phyloP scores from a whole-genome alignment of 768 basidiomycete genomes.

The Macrolepiota dolichaula region DNA sequence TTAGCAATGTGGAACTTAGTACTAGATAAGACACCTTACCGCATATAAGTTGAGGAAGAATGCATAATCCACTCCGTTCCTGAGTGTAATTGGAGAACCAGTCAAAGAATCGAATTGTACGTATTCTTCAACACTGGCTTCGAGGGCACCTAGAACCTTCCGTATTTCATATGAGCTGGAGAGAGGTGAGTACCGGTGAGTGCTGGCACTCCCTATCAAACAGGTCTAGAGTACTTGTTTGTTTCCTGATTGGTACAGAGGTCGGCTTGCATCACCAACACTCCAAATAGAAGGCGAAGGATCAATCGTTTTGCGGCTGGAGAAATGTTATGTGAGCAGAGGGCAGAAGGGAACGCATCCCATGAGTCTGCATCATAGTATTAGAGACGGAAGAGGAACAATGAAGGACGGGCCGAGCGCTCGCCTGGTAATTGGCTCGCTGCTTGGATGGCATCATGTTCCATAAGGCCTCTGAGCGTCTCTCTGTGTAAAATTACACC shows the following conservation, averaged over 20 bases:
- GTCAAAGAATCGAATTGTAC: not conserved
- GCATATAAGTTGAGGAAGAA: conserved; percentile 7
- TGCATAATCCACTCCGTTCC: not conserved
- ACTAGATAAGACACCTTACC: not conserved
- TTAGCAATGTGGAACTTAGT: not conserved
- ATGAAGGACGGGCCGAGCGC: not conserved
- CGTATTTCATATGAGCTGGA: not conserved
- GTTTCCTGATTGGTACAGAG: conserved; percentile 18
- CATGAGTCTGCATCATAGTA: conserved; percentile 43
- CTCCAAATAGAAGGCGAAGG: conserved; percentile 51
- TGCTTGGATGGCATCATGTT: conserved; percentile 52
- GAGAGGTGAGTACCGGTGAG: not conserved
- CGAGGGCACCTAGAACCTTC: not conserved
- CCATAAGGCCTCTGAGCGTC: conserved; percentile 36
- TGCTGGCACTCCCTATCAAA: not conserved
- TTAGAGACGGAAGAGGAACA: not conserved
- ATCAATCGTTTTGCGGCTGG: conserved; percentile 60
- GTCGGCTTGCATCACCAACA: conserved; percentile 48
- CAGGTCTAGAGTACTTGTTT: not conserved
- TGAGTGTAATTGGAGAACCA: not conserved
- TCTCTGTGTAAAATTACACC: conserved; percentile 7
- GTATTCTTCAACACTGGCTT: conserved; percentile 3
- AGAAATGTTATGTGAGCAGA: conserved; percentile 50
- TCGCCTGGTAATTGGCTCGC: conserved; percentile 69
- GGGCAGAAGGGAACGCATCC: conserved; percentile 39